Conservation (phyloP, 352 stramenopile genomes). For the Pythium dissotocum region DNA sequence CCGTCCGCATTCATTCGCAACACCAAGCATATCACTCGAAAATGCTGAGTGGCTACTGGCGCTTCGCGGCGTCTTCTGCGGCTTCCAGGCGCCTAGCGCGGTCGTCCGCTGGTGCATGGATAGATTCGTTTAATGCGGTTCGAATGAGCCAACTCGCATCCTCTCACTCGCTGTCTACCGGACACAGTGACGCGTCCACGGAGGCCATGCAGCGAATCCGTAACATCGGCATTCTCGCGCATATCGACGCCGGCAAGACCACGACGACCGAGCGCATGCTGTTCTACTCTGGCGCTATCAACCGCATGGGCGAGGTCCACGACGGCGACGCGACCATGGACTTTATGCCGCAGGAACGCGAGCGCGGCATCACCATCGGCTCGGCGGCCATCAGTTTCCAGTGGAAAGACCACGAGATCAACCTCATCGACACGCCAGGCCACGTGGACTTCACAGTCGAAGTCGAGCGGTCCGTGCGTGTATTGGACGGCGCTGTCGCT, state of each 20-base stretch:
- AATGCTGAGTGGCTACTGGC: slow-evolving; percentile 6
- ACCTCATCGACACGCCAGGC: slow-evolving; percentile 98
- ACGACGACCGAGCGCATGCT: slow-evolving; percentile 99
- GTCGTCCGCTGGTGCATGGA: neutral
- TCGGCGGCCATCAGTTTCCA: slow-evolving; percentile 95
- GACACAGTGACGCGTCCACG: slow-evolving; percentile 9
- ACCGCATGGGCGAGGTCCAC: slow-evolving; percentile 73
- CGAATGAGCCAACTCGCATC: neutral
- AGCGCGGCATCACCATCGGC: slow-evolving; percentile 98
- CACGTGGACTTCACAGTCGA: slow-evolving; percentile 99
- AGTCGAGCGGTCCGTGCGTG: slow-evolving; percentile 96
- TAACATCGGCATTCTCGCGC: slow-evolving; percentile 99
- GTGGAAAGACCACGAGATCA: slow-evolving; percentile 95
- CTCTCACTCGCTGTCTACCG: neutral
- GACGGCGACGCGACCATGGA: slow-evolving; percentile 81
- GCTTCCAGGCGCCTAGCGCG: neutral
- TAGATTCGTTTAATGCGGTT: neutral
- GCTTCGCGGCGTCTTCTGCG: slow-evolving; percentile 15
- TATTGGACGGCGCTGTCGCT: slow-evolving; percentile 97
- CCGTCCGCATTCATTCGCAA: neutral
- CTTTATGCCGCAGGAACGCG: slow-evolving; percentile 92
- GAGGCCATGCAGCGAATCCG: slow-evolving; percentile 56
- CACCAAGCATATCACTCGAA: neutral
- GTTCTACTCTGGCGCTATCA: slow-evolving; percentile 93
- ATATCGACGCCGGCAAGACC: slow-evolving; percentile 99